Percentiles rank a stretch among this genome's conserved stretches.
These are phyloP conservation scores for Candida cerambycidarum DNA, from an alignment of 805 yeast species.

Conservation along the genomic window DNA sequence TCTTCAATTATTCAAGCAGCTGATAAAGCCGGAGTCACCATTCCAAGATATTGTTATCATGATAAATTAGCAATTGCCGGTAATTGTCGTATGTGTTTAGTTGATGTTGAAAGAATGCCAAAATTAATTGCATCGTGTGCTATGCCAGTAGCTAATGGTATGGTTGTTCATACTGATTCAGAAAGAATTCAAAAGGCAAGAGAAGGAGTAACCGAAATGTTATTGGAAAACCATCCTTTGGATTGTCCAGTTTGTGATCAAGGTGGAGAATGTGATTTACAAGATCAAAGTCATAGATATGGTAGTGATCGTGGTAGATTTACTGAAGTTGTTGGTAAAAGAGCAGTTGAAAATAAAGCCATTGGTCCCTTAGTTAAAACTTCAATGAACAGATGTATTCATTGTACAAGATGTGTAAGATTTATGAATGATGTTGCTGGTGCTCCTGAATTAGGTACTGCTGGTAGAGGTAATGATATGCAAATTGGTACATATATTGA, in stretches of 20 bases:
- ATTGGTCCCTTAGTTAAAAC: constrained; percentile 88
- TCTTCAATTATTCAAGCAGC: constrained; percentile 89
- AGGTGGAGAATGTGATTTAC: constrained; percentile 93
- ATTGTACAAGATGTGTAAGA: constrained; percentile 88
- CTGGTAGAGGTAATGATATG: constrained; percentile 91
- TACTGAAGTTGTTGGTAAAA: constrained; percentile 75
- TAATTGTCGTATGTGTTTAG: constrained; percentile 91
- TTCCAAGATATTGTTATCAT: constrained; percentile 90
- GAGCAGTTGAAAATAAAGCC: constrained; percentile 89
- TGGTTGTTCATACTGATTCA: constrained; percentile 79
- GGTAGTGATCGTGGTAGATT: constrained; percentile 88
- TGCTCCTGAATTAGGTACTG: constrained; percentile 84
- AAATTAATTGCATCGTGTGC: constrained; percentile 90
- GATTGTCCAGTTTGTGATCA: constrained; percentile 94
- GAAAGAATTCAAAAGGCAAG: constrained; percentile 80
- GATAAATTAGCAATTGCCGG: constrained; percentile 90
- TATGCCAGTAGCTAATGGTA: constrained; percentile 86
- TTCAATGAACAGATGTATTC: constrained; percentile 89
- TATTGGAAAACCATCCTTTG: constrained; percentile 84
- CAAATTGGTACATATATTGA: constrained; percentile 89
- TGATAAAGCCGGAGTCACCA: constrained; percentile 83
- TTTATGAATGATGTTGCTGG: constrained; percentile 91
- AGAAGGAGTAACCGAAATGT: constrained; percentile 88
- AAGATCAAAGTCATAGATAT: constrained; percentile 80
- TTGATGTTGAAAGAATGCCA: constrained; percentile 86